Base-by-base conservation (phyloP, 768 basidiomycete species). In the Floccularia luteovirens region DNA sequence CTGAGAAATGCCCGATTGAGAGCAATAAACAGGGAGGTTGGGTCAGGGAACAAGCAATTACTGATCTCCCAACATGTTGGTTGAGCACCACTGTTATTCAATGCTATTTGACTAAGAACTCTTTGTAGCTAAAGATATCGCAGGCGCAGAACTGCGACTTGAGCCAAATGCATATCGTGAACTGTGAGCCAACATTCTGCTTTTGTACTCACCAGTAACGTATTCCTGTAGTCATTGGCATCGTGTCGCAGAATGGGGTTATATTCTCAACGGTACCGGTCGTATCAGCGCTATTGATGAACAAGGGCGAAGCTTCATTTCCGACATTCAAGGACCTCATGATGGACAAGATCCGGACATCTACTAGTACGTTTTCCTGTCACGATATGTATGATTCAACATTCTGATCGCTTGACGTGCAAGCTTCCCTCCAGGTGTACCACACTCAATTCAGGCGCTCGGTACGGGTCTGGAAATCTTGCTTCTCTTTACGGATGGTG, bases 161-260 rank as follows among this genome's bases (percentile, higher is more conserved):
- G 43, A 32, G 21, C 47, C 47, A 19, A 42, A 46, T 28, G 47
- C 47, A 19, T 48, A 48, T 31, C 44, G 47, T 16, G 47, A 48
- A 31, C 38, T 48, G 47, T 42, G 24, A 20, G 47, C 20, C n/a
- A 34, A 13, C 23, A 23, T 36, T 16, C 17, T 22, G 19, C 13
- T 13, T 34, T 10, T 5, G n/a, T 6, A 7, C 10, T 22, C 17
- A 11, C 4, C 12, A 31, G 39, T 3, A 31, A 13, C 14, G 12
- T 35, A 14, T 17, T 13, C 27, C 16, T 14, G 11, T 30, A 48
- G 47, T 17, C 47, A 48, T 31, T 48, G 47, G 47, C 47, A 48
- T 34, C 47, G 47, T 25, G 47, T 48, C 22, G 44, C 47, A 22
- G 47, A 48, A 35, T 48, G 47, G 47, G 47, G 47, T 21, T 48